A percentile compares a stretch with the other conserved stretches of the same genome.
phyloP scores from a whole-genome alignment of 768 basidiomycete species.

The Psilocybe cyanescens region DNA sequence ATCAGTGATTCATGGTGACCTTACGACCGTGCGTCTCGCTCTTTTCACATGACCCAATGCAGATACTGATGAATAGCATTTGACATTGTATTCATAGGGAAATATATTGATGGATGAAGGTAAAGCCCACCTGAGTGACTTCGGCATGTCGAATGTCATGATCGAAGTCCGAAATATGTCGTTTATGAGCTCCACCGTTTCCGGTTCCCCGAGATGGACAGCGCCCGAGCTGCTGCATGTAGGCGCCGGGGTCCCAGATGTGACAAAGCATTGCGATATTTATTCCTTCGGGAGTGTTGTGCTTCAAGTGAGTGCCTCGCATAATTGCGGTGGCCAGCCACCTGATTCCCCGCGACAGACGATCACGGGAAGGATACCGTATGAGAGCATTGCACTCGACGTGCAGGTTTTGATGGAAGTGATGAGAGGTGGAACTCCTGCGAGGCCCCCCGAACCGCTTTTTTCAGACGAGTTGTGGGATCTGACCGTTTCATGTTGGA shows the following conservation, averaged over 20 bases:
- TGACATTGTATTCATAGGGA: constrained; percentile 23
- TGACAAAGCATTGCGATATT: constrained; percentile 29
- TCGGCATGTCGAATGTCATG: constrained; percentile 35
- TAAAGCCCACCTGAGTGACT: constrained; percentile 37
- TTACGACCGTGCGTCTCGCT: constrained; percentile 4
- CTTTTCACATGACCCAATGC: background rate
- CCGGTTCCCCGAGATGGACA: constrained; percentile 35
- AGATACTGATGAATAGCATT: background rate
- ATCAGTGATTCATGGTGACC: constrained; percentile 10
- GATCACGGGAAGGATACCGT: constrained; percentile 2
- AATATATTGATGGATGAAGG: constrained; percentile 39
- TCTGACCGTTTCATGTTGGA: constrained; percentile 1
- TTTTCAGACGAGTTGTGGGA: constrained; percentile 2
- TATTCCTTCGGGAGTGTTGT: constrained; percentile 42
- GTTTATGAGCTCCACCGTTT: constrained; percentile 30
- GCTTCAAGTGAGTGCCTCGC: constrained; percentile 17
- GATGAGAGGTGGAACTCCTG: constrained; percentile 1
- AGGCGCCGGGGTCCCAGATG: constrained; percentile 4
- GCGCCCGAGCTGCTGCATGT: constrained; percentile 34
- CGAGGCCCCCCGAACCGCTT: constrained; percentile 1
- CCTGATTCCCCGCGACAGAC: background rate
- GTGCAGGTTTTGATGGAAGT: constrained; percentile 3
- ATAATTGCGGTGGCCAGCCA: background rate
- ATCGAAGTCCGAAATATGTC: constrained; percentile 20
- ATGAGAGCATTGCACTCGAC: background rate